Base-by-base conservation (phyloP, 1,284 basidiomycete genomes). In the Psilocybe mexicana region DNA sequence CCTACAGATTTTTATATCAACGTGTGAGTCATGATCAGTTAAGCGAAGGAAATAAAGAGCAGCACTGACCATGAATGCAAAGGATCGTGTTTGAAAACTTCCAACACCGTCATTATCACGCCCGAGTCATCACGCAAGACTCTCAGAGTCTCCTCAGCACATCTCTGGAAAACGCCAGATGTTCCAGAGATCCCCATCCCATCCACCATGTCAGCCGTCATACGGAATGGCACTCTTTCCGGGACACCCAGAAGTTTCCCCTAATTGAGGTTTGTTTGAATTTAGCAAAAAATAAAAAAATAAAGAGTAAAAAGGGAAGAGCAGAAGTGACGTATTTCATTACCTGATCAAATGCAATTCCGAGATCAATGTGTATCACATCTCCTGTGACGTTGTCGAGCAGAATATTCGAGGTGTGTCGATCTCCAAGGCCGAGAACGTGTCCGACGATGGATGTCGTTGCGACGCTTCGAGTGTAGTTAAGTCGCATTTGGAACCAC, bases 1-100 rank as follows among this genome's bases (percentile, higher is more conserved):
- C 90, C 89, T 90, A 63, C 43, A 24, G 51, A 30, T 24, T 24
- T 45, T 33, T 33, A 33, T 40, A 24, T 59, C 23, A 50, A 54
- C 23, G 5, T 33, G 5, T 46, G 12, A n/a, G 1, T 6, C 57
- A 40, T 33, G 30, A 23, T 23, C 43, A 18, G 48, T 26, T 30
- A 36, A 38, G 8, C 18, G 50, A 11, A 47, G 46, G 54, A 52
- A 38, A 45, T 30, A 2, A 28, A 8, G 23, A 12, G 18, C 28
- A 30, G 2, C 14, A 61, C 72, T 40, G 26, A 79, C 96, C 96
- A 99, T 24, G 87, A 90, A 66, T 97, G 93, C 11, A 99, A 80
- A 0, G 97, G 96, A 73, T 99, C 96, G 69, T 98, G 87, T 71
- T 93, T 94, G 84, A 98, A 97, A 10, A 98, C 96, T 69, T 98